These are phyloP conservation scores for Arthrobotrys megalospora DNA, from an alignment of 2,329 filamentous ascomycete species.

Conservation along the genomic window DNA sequence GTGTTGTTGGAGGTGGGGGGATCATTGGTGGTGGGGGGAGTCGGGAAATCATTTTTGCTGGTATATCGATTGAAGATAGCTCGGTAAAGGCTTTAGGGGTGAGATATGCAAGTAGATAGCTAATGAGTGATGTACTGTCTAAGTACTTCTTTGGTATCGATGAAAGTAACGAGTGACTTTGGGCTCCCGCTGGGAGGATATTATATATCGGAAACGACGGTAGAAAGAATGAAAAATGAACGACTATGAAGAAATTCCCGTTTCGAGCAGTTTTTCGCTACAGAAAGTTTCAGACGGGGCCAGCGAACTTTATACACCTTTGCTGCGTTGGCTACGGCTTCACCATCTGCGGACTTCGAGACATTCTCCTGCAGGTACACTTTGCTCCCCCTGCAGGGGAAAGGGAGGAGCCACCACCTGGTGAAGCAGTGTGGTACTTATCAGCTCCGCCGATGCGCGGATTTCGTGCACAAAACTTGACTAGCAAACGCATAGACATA, in stretches of 20 bases:
- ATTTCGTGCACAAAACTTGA: slow-evolving; percentile 17
- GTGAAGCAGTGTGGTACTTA: slow-evolving; percentile 15
- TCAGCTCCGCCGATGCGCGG: slow-evolving; percentile 27
- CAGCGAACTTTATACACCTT: slow-evolving; percentile 30
- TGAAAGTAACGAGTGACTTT: slow-evolving; percentile 6
- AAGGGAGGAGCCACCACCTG: slow-evolving; percentile 16
- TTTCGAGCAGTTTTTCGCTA: slow-evolving; percentile 26
- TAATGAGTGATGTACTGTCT: slow-evolving; percentile 3
- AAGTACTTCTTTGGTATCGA: slow-evolving; percentile 14
- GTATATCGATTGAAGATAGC: neutral
- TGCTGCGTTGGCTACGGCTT: slow-evolving; percentile 1
- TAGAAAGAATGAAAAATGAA: slow-evolving; percentile 10
- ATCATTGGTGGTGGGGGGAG: slow-evolving; percentile 30
- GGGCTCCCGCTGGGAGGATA: neutral
- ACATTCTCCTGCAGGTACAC: slow-evolving; percentile 24
- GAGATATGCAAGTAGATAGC: slow-evolving; percentile 6
- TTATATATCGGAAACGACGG: slow-evolving; percentile 6
- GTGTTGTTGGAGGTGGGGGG: slow-evolving; percentile 27
- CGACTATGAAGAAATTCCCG: slow-evolving; percentile 4
- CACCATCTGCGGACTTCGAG: neutral
- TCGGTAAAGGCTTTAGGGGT: neutral
- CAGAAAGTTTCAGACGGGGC: slow-evolving; percentile 25
- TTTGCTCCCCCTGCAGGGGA: slow-evolving; percentile 31
- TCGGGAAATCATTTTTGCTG: slow-evolving; percentile 8
- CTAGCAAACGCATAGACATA: slow-evolving; percentile 18